These are phyloP conservation scores for Grosmannia clavigera DNA, from an alignment of 2,329 filamentous ascomycete species.

Conservation along the genomic window DNA sequence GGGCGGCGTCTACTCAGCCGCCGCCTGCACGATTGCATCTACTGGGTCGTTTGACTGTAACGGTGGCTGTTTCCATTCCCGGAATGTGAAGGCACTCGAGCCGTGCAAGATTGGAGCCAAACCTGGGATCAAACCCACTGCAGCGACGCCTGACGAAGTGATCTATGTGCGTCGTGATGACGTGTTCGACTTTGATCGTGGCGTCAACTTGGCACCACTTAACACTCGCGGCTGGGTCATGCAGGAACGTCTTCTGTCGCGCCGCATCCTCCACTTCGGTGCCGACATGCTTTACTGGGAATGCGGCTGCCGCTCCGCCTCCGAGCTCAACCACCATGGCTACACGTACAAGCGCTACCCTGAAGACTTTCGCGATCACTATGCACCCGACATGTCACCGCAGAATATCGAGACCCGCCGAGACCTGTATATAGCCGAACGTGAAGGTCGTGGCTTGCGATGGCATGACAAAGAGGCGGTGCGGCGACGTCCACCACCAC, in stretches of 20 bases:
- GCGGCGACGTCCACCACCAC: too few species aligned
- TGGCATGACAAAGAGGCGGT: too few species aligned
- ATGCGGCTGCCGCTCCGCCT: background rate
- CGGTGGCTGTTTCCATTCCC: constrained; percentile 5
- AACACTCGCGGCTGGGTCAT: constrained; percentile 8
- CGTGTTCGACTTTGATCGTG: background rate
- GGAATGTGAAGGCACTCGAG: too few species aligned
- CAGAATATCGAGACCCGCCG: too few species aligned
- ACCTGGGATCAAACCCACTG: background rate
- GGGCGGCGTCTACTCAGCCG: constrained; percentile 8
- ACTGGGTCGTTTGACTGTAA: background rate
- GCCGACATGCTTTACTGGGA: constrained; percentile 1
- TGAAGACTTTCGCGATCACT: background rate
- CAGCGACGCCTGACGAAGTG: too few species aligned
- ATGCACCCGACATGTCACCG: background rate
- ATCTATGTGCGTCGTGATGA: constrained; percentile 1
- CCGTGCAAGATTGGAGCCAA: too few species aligned
- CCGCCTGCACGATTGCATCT: constrained; percentile 10
- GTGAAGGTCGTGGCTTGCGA: too few species aligned
- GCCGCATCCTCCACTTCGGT: constrained; percentile 1
- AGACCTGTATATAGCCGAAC: too few species aligned
- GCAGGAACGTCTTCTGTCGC: constrained; percentile 9
- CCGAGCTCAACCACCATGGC: background rate
- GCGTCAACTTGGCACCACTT: background rate
- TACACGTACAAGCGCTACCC: background rate